These are phyloP conservation scores for Basipetospora chlamydospora DNA, from an alignment of 2,329 filamentous ascomycete genomes.

Conservation along the genomic window DNA sequence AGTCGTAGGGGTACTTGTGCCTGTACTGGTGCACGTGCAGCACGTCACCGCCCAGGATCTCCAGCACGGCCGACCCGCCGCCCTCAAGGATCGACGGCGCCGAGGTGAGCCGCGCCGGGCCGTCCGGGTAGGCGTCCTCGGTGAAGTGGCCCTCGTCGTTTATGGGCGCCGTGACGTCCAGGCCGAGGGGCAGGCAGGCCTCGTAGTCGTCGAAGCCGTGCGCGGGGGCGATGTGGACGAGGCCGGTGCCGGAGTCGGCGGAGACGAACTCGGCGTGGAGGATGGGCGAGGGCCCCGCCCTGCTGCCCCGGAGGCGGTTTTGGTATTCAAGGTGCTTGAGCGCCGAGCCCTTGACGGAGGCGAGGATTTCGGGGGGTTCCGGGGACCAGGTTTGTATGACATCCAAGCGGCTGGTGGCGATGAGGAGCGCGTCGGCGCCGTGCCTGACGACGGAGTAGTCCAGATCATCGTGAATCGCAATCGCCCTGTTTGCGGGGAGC, in stretches of 20 bases:
- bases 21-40: slow-evolving; percentile 55
- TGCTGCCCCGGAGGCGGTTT: slow-evolving; percentile 51
- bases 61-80: slow-evolving; percentile 55
- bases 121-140: slow-evolving; percentile 56
- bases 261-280: slow-evolving; percentile 83
- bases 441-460: slow-evolving; percentile 55
- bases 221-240: slow-evolving; percentile 90
- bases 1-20: slow-evolving; percentile 97
- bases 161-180: slow-evolving; percentile 68
- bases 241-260: slow-evolving; percentile 74
- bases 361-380: slow-evolving; percentile 34
- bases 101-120: slow-evolving; percentile 46
- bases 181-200: slow-evolving; percentile 54
- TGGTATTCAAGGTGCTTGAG: slow-evolving; percentile 53
- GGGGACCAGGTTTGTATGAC: slow-evolving; percentile 34
- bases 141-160: slow-evolving; percentile 74
- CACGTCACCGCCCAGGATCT: slow-evolving; percentile 51
- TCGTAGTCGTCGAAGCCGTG: slow-evolving; percentile 97
- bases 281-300: slow-evolving; percentile 48
- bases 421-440: slow-evolving; percentile 44
- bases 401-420: slow-evolving; percentile 59
- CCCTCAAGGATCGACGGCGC: slow-evolving; percentile 59
- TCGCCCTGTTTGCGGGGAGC: slow-evolving; percentile 78
- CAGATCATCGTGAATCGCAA: slow-evolving; percentile 65
- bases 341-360: slow-evolving; percentile 47